Base-by-base conservation (phyloP, 441 rosid genomes). In the Brassica balearica region DNA sequence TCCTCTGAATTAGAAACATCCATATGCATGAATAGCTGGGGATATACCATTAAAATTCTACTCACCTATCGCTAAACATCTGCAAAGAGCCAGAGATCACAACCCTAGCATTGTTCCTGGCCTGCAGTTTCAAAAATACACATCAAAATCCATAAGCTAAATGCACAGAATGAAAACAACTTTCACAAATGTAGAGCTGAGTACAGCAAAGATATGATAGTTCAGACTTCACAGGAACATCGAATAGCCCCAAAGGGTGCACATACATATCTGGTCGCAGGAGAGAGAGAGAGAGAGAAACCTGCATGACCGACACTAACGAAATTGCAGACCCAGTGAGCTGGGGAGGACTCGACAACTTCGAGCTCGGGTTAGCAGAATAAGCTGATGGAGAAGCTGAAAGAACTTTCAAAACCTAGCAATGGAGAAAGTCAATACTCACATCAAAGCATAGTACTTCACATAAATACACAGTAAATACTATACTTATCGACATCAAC, bases 51-150 rank as follows among this genome's bases (percentile, higher is more conserved):
- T 60, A 69, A 23, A 75, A 68, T 62, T 6, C 58, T 69, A 56
- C 86, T 41, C 84, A 91, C 93, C 90, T 71, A 78, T 92, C 87
- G 77, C 95, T 85, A 80, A 91, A 87, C 87, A 92, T 80, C 82
- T 86, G 92, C 79, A 92, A 67, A 36, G 97, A 94, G 74, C 95
- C 95, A 0, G 92, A 61, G 48, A 94, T 85, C 86, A 87, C 85
- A 78, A 91, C 83, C 71, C 97, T 87, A 72, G 97, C 98, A 85
- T 91, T 94, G 86, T 92, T 92, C 85, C 93, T 90, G 23, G 97
- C 97, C 95, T 89, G 93, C 88, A 84, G 71, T 63, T 79, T 20
- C 1, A 17, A 60, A 60, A 36, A 53, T 61, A 82, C 8, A 19
- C n/a, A 66, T 75, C 68, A 76, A 34, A 71, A 71, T 72, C n/a